Evolutionary conservation across 1,284 basidiomycete species (phyloP), one percentile per base, ranked within the genome.

Genomic region (Ganoderma lingzhi): DNA sequence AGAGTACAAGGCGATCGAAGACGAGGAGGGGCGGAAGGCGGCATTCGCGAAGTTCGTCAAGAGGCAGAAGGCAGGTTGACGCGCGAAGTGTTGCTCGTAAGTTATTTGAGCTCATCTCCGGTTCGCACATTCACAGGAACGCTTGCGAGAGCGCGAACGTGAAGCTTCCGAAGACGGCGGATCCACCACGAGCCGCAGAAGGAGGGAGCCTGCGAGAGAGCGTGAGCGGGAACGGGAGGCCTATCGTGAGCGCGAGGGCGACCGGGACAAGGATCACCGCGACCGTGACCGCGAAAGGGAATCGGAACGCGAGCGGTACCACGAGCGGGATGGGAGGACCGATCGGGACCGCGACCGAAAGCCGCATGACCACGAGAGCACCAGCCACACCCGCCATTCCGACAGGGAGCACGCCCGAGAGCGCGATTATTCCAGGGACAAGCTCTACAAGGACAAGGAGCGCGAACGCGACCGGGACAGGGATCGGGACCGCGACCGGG

Each of bases 31-130:
- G 59, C 84, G 94, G 61, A 89, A 89, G 51, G 84, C 87, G 3
- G 95, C 96, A 0, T 98, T 95, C 79, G 82, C 88, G 17, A 97
- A 96, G 81, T 96, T 91, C 78, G 86, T 96, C 65, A 93, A 93
- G 79, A 85, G 96, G 67, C 94, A 96, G 79, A 96, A 95, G 86
- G 94, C 86, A 69, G 67, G 74, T 74, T 30, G 61, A 63, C 42
- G 39, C 51, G 64, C 48, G 64, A 39, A 10, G 51, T 35, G 44
- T 64, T 62, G 66, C 62, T 53, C 62, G 66, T 70, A 58, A 66
- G 62, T 71, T 51, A 45, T 17, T 35, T 63, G 39, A 55, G 53
- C 72, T 67, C 67, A 72, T 70, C 30, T 17, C 17, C 45, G 6
- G 64, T 67, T 63, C 64, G 61, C 55, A 30, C 55, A 65, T 66